These are phyloP conservation scores for Auricularia auricula-judae DNA, from an alignment of 768 basidiomycete species.

Conservation along the genomic window DNA sequence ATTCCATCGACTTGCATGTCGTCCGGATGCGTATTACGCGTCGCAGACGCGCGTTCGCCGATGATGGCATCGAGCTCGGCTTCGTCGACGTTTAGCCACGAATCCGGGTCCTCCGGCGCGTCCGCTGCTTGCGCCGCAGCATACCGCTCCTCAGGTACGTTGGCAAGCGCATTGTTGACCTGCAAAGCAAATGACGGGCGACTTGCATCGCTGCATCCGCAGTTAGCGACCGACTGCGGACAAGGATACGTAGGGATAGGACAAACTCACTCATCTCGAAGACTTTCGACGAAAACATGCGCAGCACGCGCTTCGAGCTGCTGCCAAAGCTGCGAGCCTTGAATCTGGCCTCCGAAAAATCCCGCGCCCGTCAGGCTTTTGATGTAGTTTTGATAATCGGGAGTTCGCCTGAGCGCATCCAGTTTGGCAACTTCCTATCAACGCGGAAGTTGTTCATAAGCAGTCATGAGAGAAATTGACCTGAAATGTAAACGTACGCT, in stretches of 20 bases:
- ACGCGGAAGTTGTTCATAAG: conserved; percentile 1
- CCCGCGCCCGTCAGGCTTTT: conserved; percentile 48
- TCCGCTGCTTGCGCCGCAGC: conserved; percentile 9
- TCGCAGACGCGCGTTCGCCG: conserved; percentile 21
- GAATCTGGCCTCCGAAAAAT: conserved; percentile 70
- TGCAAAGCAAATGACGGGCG: conserved; percentile 67
- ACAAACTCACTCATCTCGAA: conserved; percentile 52
- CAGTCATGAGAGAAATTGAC: background rate
- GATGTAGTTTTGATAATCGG: conserved; percentile 63
- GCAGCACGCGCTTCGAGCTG: conserved; percentile 61
- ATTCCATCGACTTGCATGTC: conserved; percentile 40
- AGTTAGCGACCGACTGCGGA: background rate
- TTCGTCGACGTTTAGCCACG: conserved; percentile 77
- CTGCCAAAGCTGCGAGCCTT: conserved; percentile 72
- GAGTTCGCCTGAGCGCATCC: conserved; percentile 54
- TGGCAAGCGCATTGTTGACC: conserved; percentile 53
- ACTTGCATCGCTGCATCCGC: conserved; percentile 35
- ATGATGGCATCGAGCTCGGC: conserved; percentile 69
- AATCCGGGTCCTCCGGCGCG: conserved; percentile 59
- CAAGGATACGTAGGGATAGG: background rate
- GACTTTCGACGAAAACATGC: conserved; percentile 48
- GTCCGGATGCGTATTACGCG: conserved; percentile 14
- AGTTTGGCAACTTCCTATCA: conserved; percentile 51
- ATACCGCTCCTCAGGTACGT: conserved; percentile 21
- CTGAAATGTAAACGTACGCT: background rate